Base-by-base conservation (phyloP, 306 rosid species). In the Fragaria iinumae region DNA sequence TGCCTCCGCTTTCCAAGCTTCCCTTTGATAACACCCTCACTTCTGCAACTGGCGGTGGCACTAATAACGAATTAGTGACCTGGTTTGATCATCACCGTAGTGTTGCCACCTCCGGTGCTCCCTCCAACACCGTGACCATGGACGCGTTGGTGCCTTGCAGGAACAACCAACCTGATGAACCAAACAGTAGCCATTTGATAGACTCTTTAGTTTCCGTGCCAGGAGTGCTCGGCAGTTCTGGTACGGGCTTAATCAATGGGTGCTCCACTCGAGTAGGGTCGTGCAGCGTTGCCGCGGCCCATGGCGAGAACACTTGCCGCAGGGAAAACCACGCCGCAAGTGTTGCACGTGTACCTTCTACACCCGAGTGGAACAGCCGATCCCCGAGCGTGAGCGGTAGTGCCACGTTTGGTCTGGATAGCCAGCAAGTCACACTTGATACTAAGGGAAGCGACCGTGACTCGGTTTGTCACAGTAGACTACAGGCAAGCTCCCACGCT, bases 131-230 rank as follows among this genome's bases (percentile, higher is more conserved):
- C 0, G 21, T 69, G 82, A 65, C 86, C 14, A 84, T 87, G 88
- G 98, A 95, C 67, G 97, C 93, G 1, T 53, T 90, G 78, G 98
- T 94, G 20, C 97, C 98, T 1, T 87, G 91, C 87, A 75, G 90
- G 14, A 83, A 83, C 52, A 83, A 83, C 57, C 78, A 74, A 0
- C 13, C 66, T 11, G 79, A 83, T 11, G 83, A 77, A 55, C 67
- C 52, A 0, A 71, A 41, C 23, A 72, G 75, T 36, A 74, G 69
- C 2, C 83, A 65, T 9, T 65, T 71, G 17, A 45, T 69, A 23
- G 89, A 83, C 25, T 64, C 84, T n/a, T 18, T 5, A 3, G 48
- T 36, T 18, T 41, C 56, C 41, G 36, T 32, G 64, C 56, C 79
- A 25, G 60, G 72, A 79, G 21, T 64, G 10, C 41, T 2, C 1